A percentile compares a stretch with the other conserved stretches of the same genome.
Conservation (phyloP, 352 stramenopile genomes). For the Elongisporangium senticosum region DNA sequence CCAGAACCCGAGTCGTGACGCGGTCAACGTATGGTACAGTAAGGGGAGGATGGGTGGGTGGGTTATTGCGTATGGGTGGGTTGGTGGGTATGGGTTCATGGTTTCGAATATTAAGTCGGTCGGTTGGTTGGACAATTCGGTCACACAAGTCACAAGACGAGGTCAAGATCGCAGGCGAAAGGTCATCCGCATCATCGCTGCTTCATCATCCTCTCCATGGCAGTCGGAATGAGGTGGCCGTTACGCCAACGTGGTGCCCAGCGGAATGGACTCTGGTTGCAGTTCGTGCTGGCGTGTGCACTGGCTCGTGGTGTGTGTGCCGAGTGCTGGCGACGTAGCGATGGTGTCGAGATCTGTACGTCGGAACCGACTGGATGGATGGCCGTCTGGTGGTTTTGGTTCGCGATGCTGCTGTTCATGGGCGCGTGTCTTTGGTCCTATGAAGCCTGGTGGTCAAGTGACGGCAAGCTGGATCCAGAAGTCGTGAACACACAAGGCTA, state of each 20-base stretch:
- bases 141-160: neutral
- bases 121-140: neutral
- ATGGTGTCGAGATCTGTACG: slow-evolving; percentile 53
- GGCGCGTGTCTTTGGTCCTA: neutral
- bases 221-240: neutral
- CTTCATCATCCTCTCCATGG: neutral
- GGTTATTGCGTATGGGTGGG: neutral
- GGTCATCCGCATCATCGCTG: neutral
- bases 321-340: slow-evolving; percentile 55
- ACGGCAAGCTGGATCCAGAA: neutral
- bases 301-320: slow-evolving; percentile 6
- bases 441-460: neutral
- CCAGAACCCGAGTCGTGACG: neutral
- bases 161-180: neutral
- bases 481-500: neutral
- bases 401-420: slow-evolving; percentile 40
- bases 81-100: neutral
- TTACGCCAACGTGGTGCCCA: neutral
- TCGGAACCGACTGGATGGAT: slow-evolving; percentile 38
- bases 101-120: neutral
- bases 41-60: neutral
- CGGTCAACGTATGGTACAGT: neutral
- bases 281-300: neutral
- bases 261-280: neutral
- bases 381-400: slow-evolving; percentile 66